Conservation (phyloP, 805 yeast genomes). For the Cyberlindnera nakhonratchasimensis region DNA sequence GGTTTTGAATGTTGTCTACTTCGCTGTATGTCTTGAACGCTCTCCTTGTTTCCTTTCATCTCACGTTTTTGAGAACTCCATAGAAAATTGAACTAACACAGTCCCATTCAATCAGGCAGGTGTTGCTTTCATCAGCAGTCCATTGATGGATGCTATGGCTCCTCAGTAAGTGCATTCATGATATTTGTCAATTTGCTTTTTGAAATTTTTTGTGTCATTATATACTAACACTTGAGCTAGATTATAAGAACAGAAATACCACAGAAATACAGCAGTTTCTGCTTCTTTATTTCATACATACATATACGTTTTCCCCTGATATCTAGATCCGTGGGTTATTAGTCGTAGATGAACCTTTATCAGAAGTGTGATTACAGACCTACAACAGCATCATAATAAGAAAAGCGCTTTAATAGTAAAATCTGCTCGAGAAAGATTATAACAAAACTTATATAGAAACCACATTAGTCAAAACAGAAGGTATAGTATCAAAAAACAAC, state of each 20-base stretch:
- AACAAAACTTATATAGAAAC: too few species aligned
- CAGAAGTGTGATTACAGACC: too few species aligned
- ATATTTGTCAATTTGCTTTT: too few species aligned
- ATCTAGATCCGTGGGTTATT: too few species aligned
- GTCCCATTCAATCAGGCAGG: slow-evolving; percentile 43
- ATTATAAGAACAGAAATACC: too few species aligned
- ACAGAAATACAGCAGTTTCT: too few species aligned
- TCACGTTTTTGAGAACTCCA: not conserved
- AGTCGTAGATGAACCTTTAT: too few species aligned
- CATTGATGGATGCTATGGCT: slow-evolving; percentile 76
- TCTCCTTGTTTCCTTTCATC: not conserved
- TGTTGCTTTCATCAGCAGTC: slow-evolving; percentile 71
- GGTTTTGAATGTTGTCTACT: slow-evolving; percentile 57
- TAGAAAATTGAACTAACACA: slow-evolving; percentile 8
- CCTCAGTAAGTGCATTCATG: slow-evolving; percentile 47
- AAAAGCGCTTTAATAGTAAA: too few species aligned
- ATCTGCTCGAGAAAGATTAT: too few species aligned
- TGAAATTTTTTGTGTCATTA: not conserved
- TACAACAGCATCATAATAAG: too few species aligned
- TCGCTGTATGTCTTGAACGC: slow-evolving; percentile 37
- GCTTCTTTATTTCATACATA: slow-evolving; percentile 1
- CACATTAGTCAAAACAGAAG: too few species aligned
- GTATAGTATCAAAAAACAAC: too few species aligned
- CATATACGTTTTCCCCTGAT: not conserved
- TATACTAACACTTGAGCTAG: slow-evolving; percentile 1